Evolutionary conservation across 768 basidiomycete species (phyloP), one percentile per base, ranked within the genome.

Genomic region (Polyporus arcularius): DNA sequence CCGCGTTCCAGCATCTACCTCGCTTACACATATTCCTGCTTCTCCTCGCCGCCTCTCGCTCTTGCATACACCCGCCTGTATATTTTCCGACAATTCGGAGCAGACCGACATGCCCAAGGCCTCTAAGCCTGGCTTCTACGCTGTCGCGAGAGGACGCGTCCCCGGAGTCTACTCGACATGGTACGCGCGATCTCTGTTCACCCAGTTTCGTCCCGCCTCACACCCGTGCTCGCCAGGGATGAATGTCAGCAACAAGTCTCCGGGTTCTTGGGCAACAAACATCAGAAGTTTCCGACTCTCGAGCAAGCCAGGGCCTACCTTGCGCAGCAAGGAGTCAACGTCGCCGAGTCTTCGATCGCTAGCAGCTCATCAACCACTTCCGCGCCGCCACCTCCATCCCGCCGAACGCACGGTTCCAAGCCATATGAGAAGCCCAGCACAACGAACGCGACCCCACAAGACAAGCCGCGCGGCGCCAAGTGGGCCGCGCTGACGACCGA

Each of bases 101-200:
- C 7, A 35, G 11, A 35, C 35, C 3, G 35, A 35, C 1, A 35
- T 80, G 78, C 75, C 75, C 1, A 78, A 75, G 55, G 66, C 73
- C 2, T 58, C 72, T 15, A 84, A 82, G 41, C 28, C 58, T 69
- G 74, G 64, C 4, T 92, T 81, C 71, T 94, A 93, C 70, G 89
- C 91, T 28, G 92, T 96, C 8, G 78, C 76, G 39, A 76, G 72
- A n/a, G 94, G 94, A 10, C 75, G 77, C 39, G 63, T 67, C 11
- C 79, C 86, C 0, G 94, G 94, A 0, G 76, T 95, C 4, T 95
- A 87, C 70, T 59, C 62, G 2, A 81, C 85, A 30, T 96, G 94
- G 94, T 90, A 68, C 65, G 79, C 66, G 5, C 39, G 31, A 42
- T 18, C 6, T 6, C 35, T 35, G 14, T 4, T 42, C 7, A 6